Conservation (phyloP, 306 rosid genomes). For the Malus sieversii region DNA sequence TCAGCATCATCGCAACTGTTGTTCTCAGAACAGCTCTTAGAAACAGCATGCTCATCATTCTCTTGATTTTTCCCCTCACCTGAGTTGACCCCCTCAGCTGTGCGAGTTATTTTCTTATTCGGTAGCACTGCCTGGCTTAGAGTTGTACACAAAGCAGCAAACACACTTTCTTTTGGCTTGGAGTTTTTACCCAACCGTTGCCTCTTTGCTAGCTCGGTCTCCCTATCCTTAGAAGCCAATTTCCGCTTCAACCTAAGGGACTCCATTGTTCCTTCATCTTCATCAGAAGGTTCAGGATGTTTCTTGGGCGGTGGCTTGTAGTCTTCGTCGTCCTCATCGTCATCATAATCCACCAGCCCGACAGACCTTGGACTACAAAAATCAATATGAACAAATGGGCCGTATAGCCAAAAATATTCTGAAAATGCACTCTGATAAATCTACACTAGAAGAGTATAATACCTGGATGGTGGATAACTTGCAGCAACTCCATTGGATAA, state of each 20-base stretch:
- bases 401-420: background rate
- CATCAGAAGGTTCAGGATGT: constrained; percentile 52
- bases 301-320: constrained; percentile 82
- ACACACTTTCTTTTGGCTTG: constrained; percentile 61
- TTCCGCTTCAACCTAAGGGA: constrained; percentile 69
- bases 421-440: background rate
- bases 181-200: constrained; percentile 53
- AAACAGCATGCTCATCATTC: constrained; percentile 30
- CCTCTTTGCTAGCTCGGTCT: constrained; percentile 54
- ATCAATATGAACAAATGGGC: background rate
- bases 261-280: constrained; percentile 75
- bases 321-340: constrained; percentile 91
- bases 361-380: constrained; percentile 56
- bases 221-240: constrained; percentile 52
- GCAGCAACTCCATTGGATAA: constrained; percentile 66
- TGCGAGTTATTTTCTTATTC: constrained; percentile 33
- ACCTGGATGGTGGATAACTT: constrained; percentile 52
- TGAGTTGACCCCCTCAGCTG: constrained; percentile 41
- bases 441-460: constrained; percentile 3
- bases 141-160: constrained; percentile 70
- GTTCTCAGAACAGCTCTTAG: constrained; percentile 34
- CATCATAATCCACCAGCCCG: constrained; percentile 90
- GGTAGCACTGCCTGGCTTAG: constrained; percentile 77
- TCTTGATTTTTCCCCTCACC: constrained; percentile 35
- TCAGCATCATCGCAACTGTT: constrained; percentile 35